phyloP scores from a whole-genome alignment of 768 basidiomycete species.

The Pleurotus sapidus region DNA sequence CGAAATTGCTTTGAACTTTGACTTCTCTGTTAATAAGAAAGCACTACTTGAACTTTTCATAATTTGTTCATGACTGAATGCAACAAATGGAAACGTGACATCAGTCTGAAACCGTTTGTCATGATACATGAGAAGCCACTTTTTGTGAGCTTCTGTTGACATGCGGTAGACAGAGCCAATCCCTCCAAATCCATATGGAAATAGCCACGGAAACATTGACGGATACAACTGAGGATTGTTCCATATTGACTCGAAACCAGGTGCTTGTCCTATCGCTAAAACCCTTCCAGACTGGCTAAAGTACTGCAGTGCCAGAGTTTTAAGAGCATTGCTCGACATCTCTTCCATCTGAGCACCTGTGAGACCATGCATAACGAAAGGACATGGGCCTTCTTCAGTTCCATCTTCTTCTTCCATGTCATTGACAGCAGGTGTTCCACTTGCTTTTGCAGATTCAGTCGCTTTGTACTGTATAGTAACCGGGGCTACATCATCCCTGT shows the following conservation, averaged over 20 bases:
- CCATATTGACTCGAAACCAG: slow-evolving; percentile 16
- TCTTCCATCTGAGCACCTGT: slow-evolving; percentile 15
- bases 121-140: slow-evolving; percentile 25
- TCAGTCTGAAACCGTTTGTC: slow-evolving; percentile 27
- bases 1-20: slow-evolving; percentile 22
- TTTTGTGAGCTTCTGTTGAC: slow-evolving; percentile 21
- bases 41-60: slow-evolving; percentile 17
- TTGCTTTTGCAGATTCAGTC: slow-evolving; percentile 6
- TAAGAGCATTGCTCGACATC: slow-evolving; percentile 10
- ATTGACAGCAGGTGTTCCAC: slow-evolving; percentile 10
- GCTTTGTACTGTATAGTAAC: slow-evolving; percentile 13
- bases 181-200: slow-evolving; percentile 36
- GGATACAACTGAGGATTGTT: slow-evolving; percentile 27
- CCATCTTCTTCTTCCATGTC: slow-evolving; percentile 20
- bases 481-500: slow-evolving; percentile 8
- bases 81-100: slow-evolving; percentile 20
- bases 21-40: slow-evolving; percentile 23
- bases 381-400: slow-evolving; percentile 18
- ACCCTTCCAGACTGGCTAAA: slow-evolving; percentile 13
- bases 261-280: slow-evolving; percentile 17
- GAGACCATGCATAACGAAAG: slow-evolving; percentile 25
- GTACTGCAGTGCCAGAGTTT: slow-evolving; percentile 15
- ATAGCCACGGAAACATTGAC: slow-evolving; percentile 32
- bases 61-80: slow-evolving; percentile 29
- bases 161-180: slow-evolving; percentile 14